Base-by-base conservation (phyloP, 768 basidiomycete species). In the Kondoa subrosea region DNA sequence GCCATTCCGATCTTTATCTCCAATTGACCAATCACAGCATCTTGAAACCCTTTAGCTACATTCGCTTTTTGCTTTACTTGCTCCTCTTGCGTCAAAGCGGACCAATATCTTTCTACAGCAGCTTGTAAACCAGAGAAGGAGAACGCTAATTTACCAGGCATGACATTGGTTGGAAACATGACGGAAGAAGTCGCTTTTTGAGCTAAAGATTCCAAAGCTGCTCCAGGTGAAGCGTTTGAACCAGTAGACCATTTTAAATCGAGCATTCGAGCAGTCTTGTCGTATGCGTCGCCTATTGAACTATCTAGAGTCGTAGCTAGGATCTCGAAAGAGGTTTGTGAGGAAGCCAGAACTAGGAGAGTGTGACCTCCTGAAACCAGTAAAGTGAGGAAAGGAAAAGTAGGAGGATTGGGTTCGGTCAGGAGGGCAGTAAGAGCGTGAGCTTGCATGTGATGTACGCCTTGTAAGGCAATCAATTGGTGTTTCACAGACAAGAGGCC, bases 371-470 rank as follows among this genome's bases (percentile, higher is more conserved):
- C 93, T 0, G 91, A 92, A 61, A 93, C 81, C 21, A 97, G 81
- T 15, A 96, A 80, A 0, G 87, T 86, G 34, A 97, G 81, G 79
- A 92, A 96, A 0, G 93, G 93, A 75, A 87, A 96, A 27, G 64
- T 73, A 65, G 76, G 90, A 77, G 74, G 80, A 65, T 73, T 68
- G 0, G 72, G 57, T 26, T 77, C 76, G 0, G 91, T 89, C 16
- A 93, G 81, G 29, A 88, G 77, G 0, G 87, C 81, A 0, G 89
- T 92, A 0, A 92, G 79, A 0, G 92, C 88, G 74, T 95, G 93
- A 0, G 88, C 92, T 89, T 92, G 91, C 92, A 96, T 97, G 74
- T 97, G 92, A 77, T 96, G 89, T 3, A 95, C 88, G 1, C 91
- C 40, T 50, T 50, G 12, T 50, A 8, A 8, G 12, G 40, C 40